Evolutionary conservation across 176 grass and related monocot genomes (phyloP).

Genomic region (Aegilops bicornis): DNA sequence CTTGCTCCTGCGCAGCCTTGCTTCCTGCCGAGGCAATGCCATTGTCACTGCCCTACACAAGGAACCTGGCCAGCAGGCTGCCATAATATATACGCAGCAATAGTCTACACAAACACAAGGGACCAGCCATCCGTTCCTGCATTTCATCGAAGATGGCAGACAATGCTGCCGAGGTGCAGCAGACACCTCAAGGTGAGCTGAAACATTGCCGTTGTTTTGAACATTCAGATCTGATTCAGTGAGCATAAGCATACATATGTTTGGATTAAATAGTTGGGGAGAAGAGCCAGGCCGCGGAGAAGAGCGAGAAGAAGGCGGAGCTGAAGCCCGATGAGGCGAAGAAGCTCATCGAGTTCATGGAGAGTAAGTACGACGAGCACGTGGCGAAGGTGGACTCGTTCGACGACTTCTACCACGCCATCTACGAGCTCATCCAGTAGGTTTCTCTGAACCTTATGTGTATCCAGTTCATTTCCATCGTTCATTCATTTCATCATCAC

Average conservation of each 20-base stretch:
- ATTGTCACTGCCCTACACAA: conserved; percentile 36
- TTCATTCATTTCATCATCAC: not conserved
- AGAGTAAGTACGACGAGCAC: not conserved
- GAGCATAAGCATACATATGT: too few relatives aligned
- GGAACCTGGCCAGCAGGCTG: not conserved
- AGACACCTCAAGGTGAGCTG: conserved; percentile 26
- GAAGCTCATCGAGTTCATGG: conserved; percentile 30
- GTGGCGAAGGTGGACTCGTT: not conserved
- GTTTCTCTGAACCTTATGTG: not conserved
- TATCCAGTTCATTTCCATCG: not conserved
- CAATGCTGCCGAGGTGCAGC: not conserved
- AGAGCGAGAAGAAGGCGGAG: conserved; percentile 16
- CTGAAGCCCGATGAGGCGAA: conserved; percentile 14
- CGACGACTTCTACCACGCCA: conserved; percentile 67
- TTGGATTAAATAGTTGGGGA: too few relatives aligned
- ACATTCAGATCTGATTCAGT: too few relatives aligned
- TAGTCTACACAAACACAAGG: not conserved
- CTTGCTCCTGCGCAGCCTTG: conserved; percentile 27
- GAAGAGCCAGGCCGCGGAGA: not conserved
- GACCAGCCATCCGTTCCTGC: not conserved
- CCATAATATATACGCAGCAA: conserved; percentile 16
- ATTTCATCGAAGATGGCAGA: conserved; percentile 15
- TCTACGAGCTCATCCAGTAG: conserved; percentile 59
- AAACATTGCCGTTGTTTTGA: too few relatives aligned
- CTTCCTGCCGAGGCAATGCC: conserved; percentile 46